Conservation (phyloP, 345 rosid genomes). For the Carallia pectinifolia region DNA sequence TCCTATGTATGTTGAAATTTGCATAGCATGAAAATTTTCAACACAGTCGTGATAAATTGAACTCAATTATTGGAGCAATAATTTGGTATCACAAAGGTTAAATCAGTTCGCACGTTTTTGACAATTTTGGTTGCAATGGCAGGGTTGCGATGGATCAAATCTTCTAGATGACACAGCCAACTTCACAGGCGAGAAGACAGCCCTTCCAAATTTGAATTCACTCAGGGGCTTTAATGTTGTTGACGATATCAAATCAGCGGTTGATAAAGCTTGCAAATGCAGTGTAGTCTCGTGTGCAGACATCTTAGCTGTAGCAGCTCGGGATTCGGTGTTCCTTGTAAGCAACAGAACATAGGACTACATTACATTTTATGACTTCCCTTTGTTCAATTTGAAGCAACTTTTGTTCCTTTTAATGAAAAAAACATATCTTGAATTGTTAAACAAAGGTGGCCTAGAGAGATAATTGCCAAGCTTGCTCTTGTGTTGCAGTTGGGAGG, state of each 20-base stretch:
- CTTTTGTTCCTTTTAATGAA: neutral
- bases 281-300: slow-evolving; percentile 7
- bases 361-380: neutral
- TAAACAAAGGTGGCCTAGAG: neutral
- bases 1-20: too few species aligned
- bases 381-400: neutral
- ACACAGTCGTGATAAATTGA: too few species aligned
- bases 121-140: neutral
- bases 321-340: neutral
- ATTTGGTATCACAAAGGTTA: too few species aligned
- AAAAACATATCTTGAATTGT: neutral
- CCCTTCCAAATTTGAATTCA: neutral
- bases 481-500: slow-evolving; percentile 8
- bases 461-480: too few species aligned
- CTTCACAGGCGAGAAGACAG: slow-evolving; percentile 7
- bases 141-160: slow-evolving; percentile 13
- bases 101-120: too few species aligned
- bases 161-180: slow-evolving; percentile 3
- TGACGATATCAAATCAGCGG: neutral
- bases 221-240: slow-evolving; percentile 1
- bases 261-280: neutral
- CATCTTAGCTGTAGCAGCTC: neutral
- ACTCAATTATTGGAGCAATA: too few species aligned
- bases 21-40: too few species aligned
- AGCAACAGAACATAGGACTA: neutral